phyloP scores from a whole-genome alignment of 768 basidiomycete species.

The Candolleomyces eurysporus region DNA sequence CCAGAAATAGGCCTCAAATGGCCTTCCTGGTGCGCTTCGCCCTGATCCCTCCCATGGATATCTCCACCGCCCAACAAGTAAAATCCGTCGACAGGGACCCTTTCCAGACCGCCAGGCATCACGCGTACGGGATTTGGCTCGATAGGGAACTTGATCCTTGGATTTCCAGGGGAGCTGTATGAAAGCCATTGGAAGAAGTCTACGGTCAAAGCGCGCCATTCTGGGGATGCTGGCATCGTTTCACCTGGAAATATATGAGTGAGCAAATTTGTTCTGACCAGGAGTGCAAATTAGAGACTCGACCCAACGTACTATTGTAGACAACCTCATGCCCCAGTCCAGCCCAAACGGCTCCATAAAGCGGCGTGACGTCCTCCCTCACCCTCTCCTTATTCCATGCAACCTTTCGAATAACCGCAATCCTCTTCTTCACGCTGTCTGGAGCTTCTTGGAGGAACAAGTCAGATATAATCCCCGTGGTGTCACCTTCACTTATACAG shows the following conservation, averaged over 20 bases:
- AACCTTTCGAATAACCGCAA: slow-evolving; percentile 26
- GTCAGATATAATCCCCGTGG: slow-evolving; percentile 25
- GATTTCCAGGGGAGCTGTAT: slow-evolving; percentile 14
- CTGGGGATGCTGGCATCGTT: slow-evolving; percentile 18
- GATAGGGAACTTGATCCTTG: slow-evolving; percentile 20
- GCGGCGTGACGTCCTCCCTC: slow-evolving; percentile 21
- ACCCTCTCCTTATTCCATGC: slow-evolving; percentile 25
- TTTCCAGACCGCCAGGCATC: slow-evolving; percentile 30
- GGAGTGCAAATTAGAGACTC: not conserved
- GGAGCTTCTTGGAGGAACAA: slow-evolving; percentile 18
- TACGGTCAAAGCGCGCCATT: slow-evolving; percentile 27
- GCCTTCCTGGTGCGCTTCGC: slow-evolving; percentile 1
- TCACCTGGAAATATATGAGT: slow-evolving; percentile 14
- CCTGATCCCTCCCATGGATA: slow-evolving; percentile 14
- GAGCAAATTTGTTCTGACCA: not conserved
- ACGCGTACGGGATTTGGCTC: slow-evolving; percentile 24
- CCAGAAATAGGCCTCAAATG: slow-evolving; percentile 29
- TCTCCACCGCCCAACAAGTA: slow-evolving; percentile 27
- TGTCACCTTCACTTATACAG: slow-evolving; percentile 32
- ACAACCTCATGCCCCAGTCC: slow-evolving; percentile 30
- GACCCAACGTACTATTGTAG: slow-evolving; percentile 23
- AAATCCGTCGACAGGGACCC: slow-evolving; percentile 26
- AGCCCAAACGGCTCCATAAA: slow-evolving; percentile 31
- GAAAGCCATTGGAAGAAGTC: slow-evolving; percentile 31
- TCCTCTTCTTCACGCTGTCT: slow-evolving; percentile 23